Evolutionary conservation across 2,329 filamentous ascomycete genomes (phyloP), one percentile per base, ranked within the genome.

Genomic region (Exserohilum turcica): DNA sequence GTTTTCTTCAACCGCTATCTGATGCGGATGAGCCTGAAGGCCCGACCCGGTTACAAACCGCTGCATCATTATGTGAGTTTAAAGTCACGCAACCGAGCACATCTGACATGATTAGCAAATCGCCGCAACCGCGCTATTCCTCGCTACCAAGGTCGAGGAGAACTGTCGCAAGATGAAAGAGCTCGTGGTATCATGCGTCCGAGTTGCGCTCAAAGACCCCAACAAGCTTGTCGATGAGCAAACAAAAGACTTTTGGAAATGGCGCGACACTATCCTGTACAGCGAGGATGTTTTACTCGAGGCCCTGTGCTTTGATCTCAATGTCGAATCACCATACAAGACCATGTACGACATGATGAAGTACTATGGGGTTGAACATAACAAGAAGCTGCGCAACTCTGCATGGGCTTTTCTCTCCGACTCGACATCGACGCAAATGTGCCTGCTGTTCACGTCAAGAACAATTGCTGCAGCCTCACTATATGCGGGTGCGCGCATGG

Each of bases 161-260:
- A 96, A 95, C 71, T 95, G 92, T 70, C 88, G 93, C 43, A 96
- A 96, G 76, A 96, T 96, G 64, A 95, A 91, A 68, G 92, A 97
- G 61, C 83, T 99, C 55, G 93, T 99, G 61, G 88, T 97, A 28
- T 91, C 92, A 1, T 94, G 96, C 66, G 94, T 92, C 55, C 91
- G 93, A 61, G 91, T 97, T 16, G 94, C 93, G 24, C 92, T 97
- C 75, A 97, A 99, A 78, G 93, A 97, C 64, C 82, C 91, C 1
- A 90, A 91, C 66, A 84, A 97, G 54, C 81, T 93, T 48, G 90
- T 97, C 46, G 94, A 99, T 71, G 94, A 97, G 76, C 92, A 97
- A 74, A 95, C 90, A 63, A 97, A 97, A 70, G 94, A 99, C 71
- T 99, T 94, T 73, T 99, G 94, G 94, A 86, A 90, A 68, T 99